Base-by-base conservation (phyloP, 139 green algal genomes). In the Chlorella sp. region DNA sequence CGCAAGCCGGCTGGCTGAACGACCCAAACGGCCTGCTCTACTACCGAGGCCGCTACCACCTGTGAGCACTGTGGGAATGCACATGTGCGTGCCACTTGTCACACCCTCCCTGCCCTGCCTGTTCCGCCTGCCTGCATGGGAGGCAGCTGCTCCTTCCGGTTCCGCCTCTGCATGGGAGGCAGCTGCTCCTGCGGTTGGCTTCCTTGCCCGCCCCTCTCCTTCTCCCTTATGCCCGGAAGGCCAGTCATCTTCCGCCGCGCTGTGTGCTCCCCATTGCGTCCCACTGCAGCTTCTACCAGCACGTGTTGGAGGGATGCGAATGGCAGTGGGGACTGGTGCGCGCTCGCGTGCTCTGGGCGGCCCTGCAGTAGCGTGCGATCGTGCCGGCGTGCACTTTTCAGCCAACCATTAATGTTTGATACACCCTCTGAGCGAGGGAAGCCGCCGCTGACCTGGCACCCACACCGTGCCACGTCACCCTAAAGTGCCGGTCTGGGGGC, bases 261-360 rank as follows among this genome's bases (percentile, higher is more conserved):
- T n/a, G n/a, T n/a, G n/a, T n/a, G n/a, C n/a, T n/a, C 36, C 83
- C n/a, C 37, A 14, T n/a, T 9, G 19, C 2, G 2, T 68, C 36
- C 37, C 12, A 21, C 24, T 66, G 34, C 91, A 96, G 94, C 83
- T 98, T 98, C 77, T 98, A 97, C 68, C 96, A 98, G 91, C 95
- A 97, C 66, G 90, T 95, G 30, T 69, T 87, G 18, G 79, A 95
- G 78, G 93, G 91, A 22, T 96, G 94, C 88, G 94, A 97, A 77
- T 98, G 96, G 96, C 91, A 96, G 42, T 98, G 96, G 89, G 96
- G 96, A 75, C 91, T 98, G 42, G 93, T 93, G 76, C 37, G 77
- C 26, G 78, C 40, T 14, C 21, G 64, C 64, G 11, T 78, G 32
- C 36, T 30, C 71, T 78, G 71, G 30, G 36, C 30, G 48, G 7